Conservation (phyloP, 208 protist species). For the Crithidia sp. region DNA sequence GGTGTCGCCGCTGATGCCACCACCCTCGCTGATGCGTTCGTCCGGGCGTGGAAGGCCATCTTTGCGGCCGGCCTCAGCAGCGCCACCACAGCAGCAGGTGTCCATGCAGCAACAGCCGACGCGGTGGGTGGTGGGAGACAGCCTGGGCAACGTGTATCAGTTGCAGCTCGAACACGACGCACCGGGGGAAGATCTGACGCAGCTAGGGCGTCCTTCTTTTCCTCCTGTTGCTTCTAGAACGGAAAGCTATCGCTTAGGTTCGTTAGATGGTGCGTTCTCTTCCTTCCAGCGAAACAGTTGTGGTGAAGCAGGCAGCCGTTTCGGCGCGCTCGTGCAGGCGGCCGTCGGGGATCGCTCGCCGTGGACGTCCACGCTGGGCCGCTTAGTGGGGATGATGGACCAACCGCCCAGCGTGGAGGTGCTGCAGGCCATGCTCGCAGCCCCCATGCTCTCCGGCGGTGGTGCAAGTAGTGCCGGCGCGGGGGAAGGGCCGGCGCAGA, state of each 20-base stretch:
- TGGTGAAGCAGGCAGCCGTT: too few species aligned
- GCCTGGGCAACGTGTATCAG: constrained; percentile 79
- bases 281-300: too few species aligned
- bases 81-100: background rate
- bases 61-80: background rate
- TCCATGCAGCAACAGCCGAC: background rate
- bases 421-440: background rate
- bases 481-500: constrained; percentile 1
- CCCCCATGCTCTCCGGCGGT: background rate
- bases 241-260: too few species aligned
- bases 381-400: constrained; percentile 16
- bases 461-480: background rate
- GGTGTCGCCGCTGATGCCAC: constrained; percentile 4
- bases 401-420: background rate
- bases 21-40: background rate
- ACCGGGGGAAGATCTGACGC: background rate
- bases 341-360: background rate
- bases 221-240: too few species aligned
- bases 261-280: too few species aligned
- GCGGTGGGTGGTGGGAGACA: constrained; percentile 68
- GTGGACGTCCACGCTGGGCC: constrained; percentile 6
- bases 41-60: background rate
- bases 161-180: constrained; percentile 45
- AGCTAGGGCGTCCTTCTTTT: background rate
- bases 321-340: too few species aligned